Evolutionary conservation across 2,329 filamentous ascomycete species (phyloP).

Genomic region (Claviceps africana): DNA sequence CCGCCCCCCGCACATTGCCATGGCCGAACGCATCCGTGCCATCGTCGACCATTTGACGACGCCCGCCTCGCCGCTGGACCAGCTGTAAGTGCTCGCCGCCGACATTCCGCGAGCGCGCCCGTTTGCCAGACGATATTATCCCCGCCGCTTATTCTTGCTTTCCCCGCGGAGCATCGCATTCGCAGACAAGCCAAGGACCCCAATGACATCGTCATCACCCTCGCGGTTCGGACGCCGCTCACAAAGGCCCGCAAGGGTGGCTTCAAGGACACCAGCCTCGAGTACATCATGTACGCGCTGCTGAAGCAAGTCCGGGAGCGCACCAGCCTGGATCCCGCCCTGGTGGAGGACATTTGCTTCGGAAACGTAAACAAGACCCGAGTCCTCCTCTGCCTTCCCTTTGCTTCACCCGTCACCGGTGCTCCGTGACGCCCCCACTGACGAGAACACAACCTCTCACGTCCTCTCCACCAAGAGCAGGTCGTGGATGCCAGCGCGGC

Average conservation of each 20-base stretch:
- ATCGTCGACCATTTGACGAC: constrained; percentile 80
- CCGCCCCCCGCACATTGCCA: constrained; percentile 26
- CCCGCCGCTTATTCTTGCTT: no score
- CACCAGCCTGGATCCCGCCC: constrained; percentile 61
- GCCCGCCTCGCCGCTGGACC: constrained; percentile 54
- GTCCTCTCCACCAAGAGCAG: no score
- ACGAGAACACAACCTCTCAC: no score
- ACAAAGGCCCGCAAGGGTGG: constrained; percentile 82
- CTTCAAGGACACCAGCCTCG: constrained; percentile 85
- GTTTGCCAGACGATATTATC: no score
- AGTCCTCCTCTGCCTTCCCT: no score
- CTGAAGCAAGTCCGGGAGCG: constrained; percentile 62
- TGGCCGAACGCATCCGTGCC: constrained; percentile 79
- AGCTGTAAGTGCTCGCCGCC: constrained; percentile 73
- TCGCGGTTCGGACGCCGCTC: constrained; percentile 78
- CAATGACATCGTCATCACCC: constrained; percentile 92
- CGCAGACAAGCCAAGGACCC: constrained; percentile 76
- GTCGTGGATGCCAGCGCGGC: constrained; percentile 74
- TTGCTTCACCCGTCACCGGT: background rate
- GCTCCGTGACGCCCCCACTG: no score
- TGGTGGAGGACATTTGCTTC: constrained; percentile 81
- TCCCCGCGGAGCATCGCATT: no score
- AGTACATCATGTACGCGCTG: constrained; percentile 72
- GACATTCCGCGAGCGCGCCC: no score
- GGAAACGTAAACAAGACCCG: constrained; percentile 54